Base-by-base conservation (phyloP, 2,329 filamentous ascomycete species). In the Pseudogymnoascus sp. region DNA sequence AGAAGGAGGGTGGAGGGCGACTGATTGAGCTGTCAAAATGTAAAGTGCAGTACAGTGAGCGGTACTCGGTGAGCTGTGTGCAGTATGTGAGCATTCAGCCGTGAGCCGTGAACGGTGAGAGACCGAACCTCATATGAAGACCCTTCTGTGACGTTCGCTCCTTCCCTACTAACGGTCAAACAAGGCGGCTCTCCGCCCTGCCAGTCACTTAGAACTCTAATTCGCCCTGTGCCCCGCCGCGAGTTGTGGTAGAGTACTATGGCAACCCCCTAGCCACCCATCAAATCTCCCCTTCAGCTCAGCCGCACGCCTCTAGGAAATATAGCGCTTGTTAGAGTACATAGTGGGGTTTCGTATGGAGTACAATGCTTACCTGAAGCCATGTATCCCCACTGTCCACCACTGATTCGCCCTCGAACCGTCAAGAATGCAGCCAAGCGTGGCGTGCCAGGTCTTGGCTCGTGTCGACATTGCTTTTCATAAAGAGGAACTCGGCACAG, bases 241-340 rank as follows among this genome's bases (percentile, higher is more conserved):
- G 11, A 28, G 14, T 30, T 30, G 25, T 12, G 19, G 45, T 55
- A 33, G 25, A 7, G 9, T 19, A 16, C 45, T 14, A n/a, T 33
- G 30, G 30, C 30, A 33, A 9, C 11, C 45, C 39, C 19, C 4
- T 9, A 52, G 25, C 25, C 25, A 11, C 49, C 49, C 49, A 33
- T 55, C 49, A 55, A 55, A 55, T 55, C 28, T 55, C 49, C 28
- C n/a, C 49, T 7, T 52, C 8, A 52, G 14, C 45, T 55, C 45
- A 55, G 45, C 45, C 45, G 45, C 45, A 55, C 45, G n/a, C n/a
- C 12, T 30, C 9, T 2, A 55, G 25, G n/a, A 19, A 55, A 55
- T 33, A 16, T n/a, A 30, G 45, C 14, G 45, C 3, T 52, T 52
- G 45, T 52, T 52, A 11, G 25, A 52, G 45, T 16, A 22, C 4